Evolutionary conservation across 306 rosid species (phyloP).

Genomic region (Medicago truncatula): DNA sequence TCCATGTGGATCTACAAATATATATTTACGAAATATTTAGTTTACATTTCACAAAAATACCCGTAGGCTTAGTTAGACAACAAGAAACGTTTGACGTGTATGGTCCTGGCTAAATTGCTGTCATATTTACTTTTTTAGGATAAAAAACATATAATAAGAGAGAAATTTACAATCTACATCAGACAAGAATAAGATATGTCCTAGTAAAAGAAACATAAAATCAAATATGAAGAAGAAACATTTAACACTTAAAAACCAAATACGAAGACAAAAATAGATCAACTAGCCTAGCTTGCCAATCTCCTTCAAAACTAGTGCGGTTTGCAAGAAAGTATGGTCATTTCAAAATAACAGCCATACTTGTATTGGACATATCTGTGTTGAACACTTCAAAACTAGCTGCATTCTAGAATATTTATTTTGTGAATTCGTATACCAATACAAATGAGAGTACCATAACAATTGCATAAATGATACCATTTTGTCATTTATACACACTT

Average conservation of each 20-base stretch:
- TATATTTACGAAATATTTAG: constrained; percentile 31
- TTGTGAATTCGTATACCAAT: background rate
- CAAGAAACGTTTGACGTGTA: constrained; percentile 22
- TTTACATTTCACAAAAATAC: constrained; percentile 32
- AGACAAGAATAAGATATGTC: constrained; percentile 30
- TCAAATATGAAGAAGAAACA: constrained; percentile 23
- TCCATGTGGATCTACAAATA: constrained; percentile 84
- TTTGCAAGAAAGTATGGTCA: constrained; percentile 6
- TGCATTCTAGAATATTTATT: constrained; percentile 10
- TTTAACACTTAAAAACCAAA: constrained; percentile 31
- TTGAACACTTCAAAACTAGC: background rate
- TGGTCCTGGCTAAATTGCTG: background rate
- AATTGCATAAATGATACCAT: constrained; percentile 1
- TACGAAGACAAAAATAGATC: constrained; percentile 16
- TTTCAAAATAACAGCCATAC: background rate
- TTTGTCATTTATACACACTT: background rate
- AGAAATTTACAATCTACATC: constrained; percentile 14
- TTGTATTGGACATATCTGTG: background rate
- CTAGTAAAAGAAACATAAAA: constrained; percentile 25
- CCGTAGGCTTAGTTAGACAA: constrained; percentile 34
- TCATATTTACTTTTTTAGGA: constrained; percentile 17
- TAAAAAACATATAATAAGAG: constrained; percentile 14
- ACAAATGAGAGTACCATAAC: constrained; percentile 15
- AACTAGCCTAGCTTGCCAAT: constrained; percentile 4
- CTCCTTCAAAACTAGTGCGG: constrained; percentile 10